Base-by-base conservation (phyloP, 2,329 filamentous ascomycete genomes). In the Fusarium metavorans region DNA sequence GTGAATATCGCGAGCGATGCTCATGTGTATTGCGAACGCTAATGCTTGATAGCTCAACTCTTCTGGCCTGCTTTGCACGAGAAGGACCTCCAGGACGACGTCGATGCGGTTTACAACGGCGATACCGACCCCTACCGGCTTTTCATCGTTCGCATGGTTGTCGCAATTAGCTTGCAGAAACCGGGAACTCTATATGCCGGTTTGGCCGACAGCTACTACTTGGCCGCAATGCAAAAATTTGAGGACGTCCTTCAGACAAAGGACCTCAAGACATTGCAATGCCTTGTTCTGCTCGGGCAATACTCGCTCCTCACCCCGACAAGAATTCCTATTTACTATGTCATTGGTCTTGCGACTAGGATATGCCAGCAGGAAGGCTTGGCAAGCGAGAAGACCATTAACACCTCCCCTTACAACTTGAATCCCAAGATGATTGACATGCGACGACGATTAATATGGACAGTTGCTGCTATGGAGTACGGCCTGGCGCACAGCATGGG, bases 221-320 rank as follows among this genome's bases (percentile, higher is more conserved):
- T 98, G 25, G 94, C 95, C 27, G 96, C 96, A 6, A 92, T 98
- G 85, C 91, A 92, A 71, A 92, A 92, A 77, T 91, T 98, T 71
- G 94, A 98, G 81, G 91, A 91, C 4, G 92, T 97, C 13, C 89
- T 98, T 64, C 92, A 92, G 63, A 92, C 93, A n/a, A 98, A 97
- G 87, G 94, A 98, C 81, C 84, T 98, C 34, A 94, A 92, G 78
- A 97, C 97, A 0, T 85, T 98, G 18, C 97, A 98, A 83, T 98
- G 96, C 77, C 91, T 98, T 64, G 89, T 93, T 5, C 85, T 99
- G 18, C 93, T 98, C 76, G 95, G 92, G 2, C 94, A 97, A 79
- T 98, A 98, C 82, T 98, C 97, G 0, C 87, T 98, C 23, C 85
- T 98, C 50, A 98, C 96, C 0, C 96, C 97, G 0, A 98, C 96